phyloP scores from a whole-genome alignment of 2,329 filamentous ascomycete species.

The Proliferodiscus dingleyae region DNA sequence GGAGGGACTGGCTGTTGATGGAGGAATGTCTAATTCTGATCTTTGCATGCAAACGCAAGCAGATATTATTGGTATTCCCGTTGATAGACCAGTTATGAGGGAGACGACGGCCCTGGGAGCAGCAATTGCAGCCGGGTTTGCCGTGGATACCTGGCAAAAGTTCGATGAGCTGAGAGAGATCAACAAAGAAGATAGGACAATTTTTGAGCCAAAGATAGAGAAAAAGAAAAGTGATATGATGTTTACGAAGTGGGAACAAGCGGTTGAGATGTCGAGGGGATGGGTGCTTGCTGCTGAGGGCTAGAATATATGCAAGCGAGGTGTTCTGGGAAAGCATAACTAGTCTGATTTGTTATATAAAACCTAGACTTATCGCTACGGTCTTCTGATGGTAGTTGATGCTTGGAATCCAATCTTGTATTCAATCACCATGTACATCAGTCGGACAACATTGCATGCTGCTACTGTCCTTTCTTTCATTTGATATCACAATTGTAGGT shows the following conservation, averaged over 20 bases:
- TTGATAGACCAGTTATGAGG: constrained; percentile 74
- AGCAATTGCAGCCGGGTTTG: constrained; percentile 77
- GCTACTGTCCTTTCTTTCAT: no score
- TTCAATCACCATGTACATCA: no score
- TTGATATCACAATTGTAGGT: no score
- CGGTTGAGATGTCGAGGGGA: constrained; percentile 73
- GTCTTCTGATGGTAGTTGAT: no score
- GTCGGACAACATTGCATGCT: no score
- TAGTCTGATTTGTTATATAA: no score
- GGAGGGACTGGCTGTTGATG: constrained; percentile 61
- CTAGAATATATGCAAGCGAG: background rate
- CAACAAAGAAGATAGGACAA: constrained; percentile 63
- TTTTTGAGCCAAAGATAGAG: constrained; percentile 63
- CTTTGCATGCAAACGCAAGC: constrained; percentile 77
- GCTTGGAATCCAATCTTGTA: background rate
- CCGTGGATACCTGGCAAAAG: constrained; percentile 67
- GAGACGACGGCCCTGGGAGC: constrained; percentile 80
- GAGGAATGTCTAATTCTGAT: constrained; percentile 68
- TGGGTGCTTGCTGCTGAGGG: constrained; percentile 44
- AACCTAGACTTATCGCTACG: no score
- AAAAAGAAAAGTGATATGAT: constrained; percentile 53
- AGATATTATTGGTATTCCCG: constrained; percentile 73
- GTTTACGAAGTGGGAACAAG: constrained; percentile 70
- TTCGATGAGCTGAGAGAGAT: constrained; percentile 68
- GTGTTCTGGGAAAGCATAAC: background rate